Evolutionary conservation across 495 filamentous ascomycete genomes (phyloP).

Genomic region (Aspergillus sclerotiicarbonarius): DNA sequence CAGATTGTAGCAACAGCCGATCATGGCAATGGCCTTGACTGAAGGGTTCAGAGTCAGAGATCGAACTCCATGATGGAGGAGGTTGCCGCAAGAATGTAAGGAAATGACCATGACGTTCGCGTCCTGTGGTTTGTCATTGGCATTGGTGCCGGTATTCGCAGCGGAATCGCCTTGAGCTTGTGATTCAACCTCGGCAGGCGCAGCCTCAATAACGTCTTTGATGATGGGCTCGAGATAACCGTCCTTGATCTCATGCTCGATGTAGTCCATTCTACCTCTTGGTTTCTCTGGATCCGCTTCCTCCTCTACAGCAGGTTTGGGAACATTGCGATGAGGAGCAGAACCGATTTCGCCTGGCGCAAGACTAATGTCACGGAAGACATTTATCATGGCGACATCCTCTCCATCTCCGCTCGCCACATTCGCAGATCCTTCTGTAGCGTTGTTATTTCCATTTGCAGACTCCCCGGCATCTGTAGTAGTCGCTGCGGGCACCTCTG

Average conservation of each 20-base stretch:
- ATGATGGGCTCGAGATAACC: slow-evolving; percentile 78
- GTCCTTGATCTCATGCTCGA: slow-evolving; percentile 54
- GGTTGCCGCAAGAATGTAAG: slow-evolving; percentile 94
- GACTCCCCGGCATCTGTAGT: slow-evolving; percentile 22
- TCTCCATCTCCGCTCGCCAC: slow-evolving; percentile 17
- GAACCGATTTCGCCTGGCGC: slow-evolving; percentile 31
- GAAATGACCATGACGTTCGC: slow-evolving; percentile 79
- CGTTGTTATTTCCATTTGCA: slow-evolving; percentile 19
- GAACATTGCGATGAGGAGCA: slow-evolving; percentile 11
- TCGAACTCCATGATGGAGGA: slow-evolving; percentile 89
- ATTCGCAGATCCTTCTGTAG: slow-evolving; percentile 27
- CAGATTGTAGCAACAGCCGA: slow-evolving; percentile 98
- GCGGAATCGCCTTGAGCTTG: slow-evolving; percentile 5
- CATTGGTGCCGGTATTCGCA: slow-evolving; percentile 12
- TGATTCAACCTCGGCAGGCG: background rate
- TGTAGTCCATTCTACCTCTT: slow-evolving; percentile 50
- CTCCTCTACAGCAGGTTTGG: slow-evolving; percentile 21
- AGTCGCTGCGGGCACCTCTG: slow-evolving; percentile 25
- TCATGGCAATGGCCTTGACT: slow-evolving; percentile 85
- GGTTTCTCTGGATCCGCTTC: slow-evolving; percentile 10
- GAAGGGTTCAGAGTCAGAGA: slow-evolving; percentile 79
- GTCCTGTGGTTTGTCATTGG: slow-evolving; percentile 21
- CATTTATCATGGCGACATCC: slow-evolving; percentile 32
- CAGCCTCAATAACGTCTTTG: slow-evolving; percentile 58
- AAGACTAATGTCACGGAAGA: slow-evolving; percentile 39